A percentile compares a stretch with the other conserved stretches of the same genome.
Evolutionary conservation across 768 basidiomycete species (phyloP).

Genomic region (Lepiota venenata): DNA sequence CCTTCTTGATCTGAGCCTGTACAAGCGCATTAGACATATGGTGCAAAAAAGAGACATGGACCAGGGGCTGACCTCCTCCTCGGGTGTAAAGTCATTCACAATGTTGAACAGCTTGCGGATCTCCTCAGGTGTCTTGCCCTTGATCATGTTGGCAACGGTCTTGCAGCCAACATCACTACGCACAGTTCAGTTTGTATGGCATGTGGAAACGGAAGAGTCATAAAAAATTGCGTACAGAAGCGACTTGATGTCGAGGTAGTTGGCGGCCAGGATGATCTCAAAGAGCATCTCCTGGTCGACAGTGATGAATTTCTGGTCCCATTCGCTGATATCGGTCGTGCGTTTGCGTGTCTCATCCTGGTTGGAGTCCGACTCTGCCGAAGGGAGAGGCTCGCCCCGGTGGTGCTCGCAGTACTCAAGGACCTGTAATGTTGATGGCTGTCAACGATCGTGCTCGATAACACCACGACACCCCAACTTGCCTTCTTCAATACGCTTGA

Average conservation of each 20-base stretch:
- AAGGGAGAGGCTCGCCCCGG: slow-evolving; percentile 93
- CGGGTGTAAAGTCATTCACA: slow-evolving; percentile 97
- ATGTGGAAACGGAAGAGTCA: slow-evolving; percentile 2
- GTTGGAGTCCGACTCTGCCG: slow-evolving; percentile 72
- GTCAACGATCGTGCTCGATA: slow-evolving; percentile 13
- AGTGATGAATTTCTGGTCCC: slow-evolving; percentile 98
- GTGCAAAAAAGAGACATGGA: slow-evolving; percentile 10
- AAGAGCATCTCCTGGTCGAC: slow-evolving; percentile 99
- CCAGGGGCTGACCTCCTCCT: slow-evolving; percentile 78
- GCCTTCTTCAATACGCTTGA: slow-evolving; percentile 94
- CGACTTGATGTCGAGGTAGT: slow-evolving; percentile 99
- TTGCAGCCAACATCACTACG: slow-evolving; percentile 94
- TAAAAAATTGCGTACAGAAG: slow-evolving; percentile 75
- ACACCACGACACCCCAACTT: slow-evolving; percentile 14
- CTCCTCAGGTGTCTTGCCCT: slow-evolving; percentile 99
- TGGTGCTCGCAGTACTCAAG: slow-evolving; percentile 99
- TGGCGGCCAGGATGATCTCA: slow-evolving; percentile 98
- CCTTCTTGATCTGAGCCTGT: slow-evolving; percentile 98
- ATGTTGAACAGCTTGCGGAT: slow-evolving; percentile 98
- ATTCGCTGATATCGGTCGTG: slow-evolving; percentile 98
- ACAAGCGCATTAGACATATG: slow-evolving; percentile 11
- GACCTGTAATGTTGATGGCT: slow-evolving; percentile 51
- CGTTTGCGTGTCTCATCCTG: slow-evolving; percentile 96
- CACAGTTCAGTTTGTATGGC: neutral
- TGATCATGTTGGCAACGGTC: slow-evolving; percentile 99